These are phyloP conservation scores for Picea glauca DNA, from an alignment of 75 land plant species.

Conservation along the genomic window DNA sequence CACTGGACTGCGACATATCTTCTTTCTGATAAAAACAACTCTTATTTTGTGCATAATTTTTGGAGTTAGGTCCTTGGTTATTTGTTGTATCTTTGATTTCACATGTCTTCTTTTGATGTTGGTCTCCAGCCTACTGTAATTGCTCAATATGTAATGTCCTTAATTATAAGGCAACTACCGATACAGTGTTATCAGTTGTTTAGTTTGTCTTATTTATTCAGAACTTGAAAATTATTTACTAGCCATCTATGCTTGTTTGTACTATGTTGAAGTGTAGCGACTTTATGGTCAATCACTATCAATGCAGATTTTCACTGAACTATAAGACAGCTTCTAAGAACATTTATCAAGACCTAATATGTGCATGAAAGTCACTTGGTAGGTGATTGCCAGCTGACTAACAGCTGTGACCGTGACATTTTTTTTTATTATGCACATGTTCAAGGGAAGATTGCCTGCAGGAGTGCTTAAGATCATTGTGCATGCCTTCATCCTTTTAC, in stretches of 20 bases:
- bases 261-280: no score
- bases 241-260: no score
- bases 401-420: not conserved
- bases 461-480: no score
- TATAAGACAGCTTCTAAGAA: no score
- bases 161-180: not conserved
- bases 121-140: not conserved
- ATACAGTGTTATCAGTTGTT: not conserved
- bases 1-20: not conserved
- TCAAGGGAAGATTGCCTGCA: no score
- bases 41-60: not conserved
- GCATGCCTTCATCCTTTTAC: no score
- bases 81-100: not conserved
- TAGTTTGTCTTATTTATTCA: not conserved
- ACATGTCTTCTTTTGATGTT: not conserved
- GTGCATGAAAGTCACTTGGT: not conserved
- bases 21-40: not conserved
- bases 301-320: not conserved
- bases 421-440: not conserved
- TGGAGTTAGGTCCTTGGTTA: not conserved
- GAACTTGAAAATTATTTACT: not conserved
- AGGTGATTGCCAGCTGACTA: not conserved
- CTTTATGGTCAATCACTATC: not conserved
- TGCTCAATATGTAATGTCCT: not conserved
- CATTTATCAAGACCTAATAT: not conserved